These are phyloP conservation scores for Kwoniella sp. DNA, from an alignment of 768 basidiomycete genomes.

Conservation along the genomic window DNA sequence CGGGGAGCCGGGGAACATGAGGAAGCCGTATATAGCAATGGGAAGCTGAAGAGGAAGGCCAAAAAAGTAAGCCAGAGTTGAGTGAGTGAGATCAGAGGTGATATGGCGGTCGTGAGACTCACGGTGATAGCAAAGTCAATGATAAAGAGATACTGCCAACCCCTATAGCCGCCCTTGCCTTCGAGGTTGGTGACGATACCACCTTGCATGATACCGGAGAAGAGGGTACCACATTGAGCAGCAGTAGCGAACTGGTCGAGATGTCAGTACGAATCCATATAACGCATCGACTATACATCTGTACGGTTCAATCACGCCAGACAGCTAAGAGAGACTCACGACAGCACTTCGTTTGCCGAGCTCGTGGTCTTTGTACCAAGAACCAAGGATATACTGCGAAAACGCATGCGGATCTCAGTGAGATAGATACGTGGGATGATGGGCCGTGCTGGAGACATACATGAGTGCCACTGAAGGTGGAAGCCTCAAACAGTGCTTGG, in stretches of 20 bases:
- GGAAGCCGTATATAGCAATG: constrained; percentile 70
- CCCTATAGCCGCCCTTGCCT: constrained; percentile 24
- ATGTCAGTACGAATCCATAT: not conserved
- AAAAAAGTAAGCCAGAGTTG: not conserved
- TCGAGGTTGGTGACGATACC: constrained; percentile 38
- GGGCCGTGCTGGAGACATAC: constrained; percentile 52
- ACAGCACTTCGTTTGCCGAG: constrained; percentile 72
- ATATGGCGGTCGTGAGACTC: not conserved
- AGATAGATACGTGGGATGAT: too few species aligned
- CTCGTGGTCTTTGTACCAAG: constrained; percentile 71
- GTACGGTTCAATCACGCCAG: too few species aligned
- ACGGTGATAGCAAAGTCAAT: constrained; percentile 56
- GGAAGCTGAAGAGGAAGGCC: constrained; percentile 50
- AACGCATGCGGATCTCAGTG: constrained; percentile 1
- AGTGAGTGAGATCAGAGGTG: not conserved
- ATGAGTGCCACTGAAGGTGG: constrained; percentile 75
- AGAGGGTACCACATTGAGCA: constrained; percentile 39
- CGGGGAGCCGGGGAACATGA: constrained; percentile 73
- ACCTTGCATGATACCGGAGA: constrained; percentile 47
- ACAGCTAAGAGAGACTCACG: constrained; percentile 14
- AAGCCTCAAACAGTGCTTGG: constrained; percentile 71
- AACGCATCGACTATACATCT: too few species aligned
- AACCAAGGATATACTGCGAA: constrained; percentile 69
- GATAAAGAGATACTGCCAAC: constrained; percentile 39
- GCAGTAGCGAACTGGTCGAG: constrained; percentile 56